Evolutionary conservation across 345 rosid genomes (phyloP), one percentile per base, ranked within the genome.

Genomic region (Nephelium lappaceum): DNA sequence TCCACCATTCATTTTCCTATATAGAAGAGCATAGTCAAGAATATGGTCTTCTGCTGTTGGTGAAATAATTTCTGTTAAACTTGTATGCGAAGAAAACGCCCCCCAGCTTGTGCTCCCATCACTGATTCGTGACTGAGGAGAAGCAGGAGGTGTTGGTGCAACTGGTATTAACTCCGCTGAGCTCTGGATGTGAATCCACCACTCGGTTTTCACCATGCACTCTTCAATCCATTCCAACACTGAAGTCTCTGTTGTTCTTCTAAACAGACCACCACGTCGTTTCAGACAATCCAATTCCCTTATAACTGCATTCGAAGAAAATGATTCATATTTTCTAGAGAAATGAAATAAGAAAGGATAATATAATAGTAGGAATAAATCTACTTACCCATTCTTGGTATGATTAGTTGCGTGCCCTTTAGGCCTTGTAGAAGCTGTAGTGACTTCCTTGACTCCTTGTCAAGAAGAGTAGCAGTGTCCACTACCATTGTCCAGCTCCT

Each of bases 151-250:
- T 9, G 98, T 89, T 65, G 88, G 87, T 31, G 90, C 89, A 25
- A 71, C 73, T 38, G 81, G 80, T 78, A 82, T 82, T 73, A 84
- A 85, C 75, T 88, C 96, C 53, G 73, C 63, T 57, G 87, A 81
- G 81, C 85, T 93, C 79, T 94, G 97, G 31, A 94, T 71, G 73
- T 91, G 90, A 78, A 96, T 86, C 98, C 98, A 96, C 94, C 98
- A 89, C 64, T 85, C 82, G n/a, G 89, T 80, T 81, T 90, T 87
- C 69, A 77, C 72, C 90, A 87, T 83, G 79, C 91, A 89, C 49
- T 89, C 87, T 84, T 94, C 95, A 60, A 96, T 87, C 99, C 99
- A 96, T 69, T 91, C 91, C 57, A 93, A 77, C 43, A 77, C 91
- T 43, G 91, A 84, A 2, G 92, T 90, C 79, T 91, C 92, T 38